Evolutionary conservation across 2,329 filamentous ascomycete genomes (phyloP).

Genomic region (Penicillium digitatum): DNA sequence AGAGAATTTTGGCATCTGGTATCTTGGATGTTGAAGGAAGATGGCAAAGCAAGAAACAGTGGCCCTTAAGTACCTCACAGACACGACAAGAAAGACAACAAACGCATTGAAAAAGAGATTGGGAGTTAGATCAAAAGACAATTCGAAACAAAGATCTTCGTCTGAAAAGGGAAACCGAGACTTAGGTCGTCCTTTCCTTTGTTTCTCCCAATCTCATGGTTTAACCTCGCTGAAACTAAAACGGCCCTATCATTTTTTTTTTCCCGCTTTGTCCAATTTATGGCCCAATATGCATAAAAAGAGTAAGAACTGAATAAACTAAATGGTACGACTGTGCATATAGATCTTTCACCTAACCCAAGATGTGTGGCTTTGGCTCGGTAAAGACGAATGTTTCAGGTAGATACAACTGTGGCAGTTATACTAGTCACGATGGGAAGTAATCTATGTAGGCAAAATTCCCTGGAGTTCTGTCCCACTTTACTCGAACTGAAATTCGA

Average conservation of each 20-base stretch:
- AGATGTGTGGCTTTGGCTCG: neutral
- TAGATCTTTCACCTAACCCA: neutral
- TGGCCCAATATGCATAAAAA: no score
- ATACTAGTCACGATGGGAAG: rapidly evolving
- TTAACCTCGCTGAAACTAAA: neutral
- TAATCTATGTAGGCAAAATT: no score
- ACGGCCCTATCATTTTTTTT: neutral
- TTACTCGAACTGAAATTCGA: neutral
- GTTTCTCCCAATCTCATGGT: neutral
- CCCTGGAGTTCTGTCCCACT: neutral
- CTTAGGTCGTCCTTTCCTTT: neutral
- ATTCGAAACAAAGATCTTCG: neutral
- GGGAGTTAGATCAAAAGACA: neutral
- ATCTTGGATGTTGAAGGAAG: neutral
- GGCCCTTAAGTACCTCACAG: neutral
- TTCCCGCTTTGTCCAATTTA: neutral
- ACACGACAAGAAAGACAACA: neutral
- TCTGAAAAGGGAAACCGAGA: neutral
- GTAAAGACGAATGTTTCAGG: neutral
- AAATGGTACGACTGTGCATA: neutral
- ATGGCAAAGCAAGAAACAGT: neutral
- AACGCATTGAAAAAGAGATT: neutral
- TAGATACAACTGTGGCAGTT: neutral
- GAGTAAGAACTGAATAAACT: neutral
- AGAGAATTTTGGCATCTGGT: no score